Percentiles rank a stretch among this genome's conserved stretches.
Evolutionary conservation across 139 green algal genomes (phyloP).

Genomic region (Coccomyxa sp.): DNA sequence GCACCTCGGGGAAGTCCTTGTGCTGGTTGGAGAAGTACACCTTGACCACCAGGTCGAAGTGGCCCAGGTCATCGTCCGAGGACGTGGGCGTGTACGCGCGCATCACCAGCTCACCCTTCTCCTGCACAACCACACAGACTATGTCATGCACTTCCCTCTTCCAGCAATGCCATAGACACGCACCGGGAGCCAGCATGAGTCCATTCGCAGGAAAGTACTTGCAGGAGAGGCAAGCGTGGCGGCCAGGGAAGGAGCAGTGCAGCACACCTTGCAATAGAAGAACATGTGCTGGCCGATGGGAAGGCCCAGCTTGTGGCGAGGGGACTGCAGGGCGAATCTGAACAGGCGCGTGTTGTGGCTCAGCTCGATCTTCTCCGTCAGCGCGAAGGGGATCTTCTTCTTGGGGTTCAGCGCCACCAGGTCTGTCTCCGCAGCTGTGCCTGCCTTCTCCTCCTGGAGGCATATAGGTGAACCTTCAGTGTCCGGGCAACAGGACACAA

Average conservation of each 20-base stretch:
- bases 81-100: slow-evolving; percentile 94
- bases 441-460: slow-evolving; percentile 9
- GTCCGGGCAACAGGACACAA: too few relatives aligned
- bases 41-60: slow-evolving; percentile 98
- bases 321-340: slow-evolving; percentile 86
- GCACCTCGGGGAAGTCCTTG: slow-evolving; percentile 69
- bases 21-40: slow-evolving; percentile 78
- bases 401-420: slow-evolving; percentile 77
- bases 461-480: too few relatives aligned
- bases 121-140: too few relatives aligned
- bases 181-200: neutral
- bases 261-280: slow-evolving; percentile 64
- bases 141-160: too few relatives aligned
- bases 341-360: slow-evolving; percentile 85
- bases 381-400: slow-evolving; percentile 71
- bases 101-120: slow-evolving; percentile 83
- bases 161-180: neutral
- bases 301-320: slow-evolving; percentile 85
- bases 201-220: neutral
- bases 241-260: neutral
- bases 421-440: neutral
- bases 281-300: slow-evolving; percentile 95
- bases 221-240: neutral
- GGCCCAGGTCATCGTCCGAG: slow-evolving; percentile 75
- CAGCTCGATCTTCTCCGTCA: slow-evolving; percentile 76